phyloP scores from a whole-genome alignment of 495 filamentous ascomycete genomes.

The Annulohypoxylon stygium region DNA sequence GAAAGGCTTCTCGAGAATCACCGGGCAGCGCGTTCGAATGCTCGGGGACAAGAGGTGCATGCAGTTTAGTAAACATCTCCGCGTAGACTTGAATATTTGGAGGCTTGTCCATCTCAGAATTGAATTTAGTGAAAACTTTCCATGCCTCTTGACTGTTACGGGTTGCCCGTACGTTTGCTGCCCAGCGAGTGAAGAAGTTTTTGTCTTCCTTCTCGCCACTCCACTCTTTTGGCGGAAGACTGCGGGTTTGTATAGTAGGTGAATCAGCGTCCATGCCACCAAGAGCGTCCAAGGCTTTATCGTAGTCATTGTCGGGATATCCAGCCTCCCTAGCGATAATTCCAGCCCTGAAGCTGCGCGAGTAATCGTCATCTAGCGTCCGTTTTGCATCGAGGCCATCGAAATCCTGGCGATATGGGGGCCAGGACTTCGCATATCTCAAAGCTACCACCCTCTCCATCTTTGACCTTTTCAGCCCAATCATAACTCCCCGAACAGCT shows the following conservation, averaged over 20 bases:
- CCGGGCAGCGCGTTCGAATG: constrained; percentile 53
- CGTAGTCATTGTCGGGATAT: constrained; percentile 52
- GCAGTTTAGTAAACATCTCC: constrained; percentile 62
- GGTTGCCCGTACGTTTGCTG: constrained; percentile 55
- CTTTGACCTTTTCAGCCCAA: constrained; percentile 54
- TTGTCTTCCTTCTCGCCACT: constrained; percentile 35
- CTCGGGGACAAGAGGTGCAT: constrained; percentile 33
- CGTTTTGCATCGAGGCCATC: constrained; percentile 61
- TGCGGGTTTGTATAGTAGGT: constrained; percentile 60
- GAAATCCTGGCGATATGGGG: constrained; percentile 58
- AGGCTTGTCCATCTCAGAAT: constrained; percentile 34
- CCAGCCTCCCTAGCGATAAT: constrained; percentile 57
- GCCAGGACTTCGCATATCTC: constrained; percentile 60
- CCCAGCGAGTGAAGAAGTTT: constrained; percentile 54
- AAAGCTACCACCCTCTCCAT: constrained; percentile 54
- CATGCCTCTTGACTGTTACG: constrained; percentile 62
- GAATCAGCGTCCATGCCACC: constrained; percentile 52
- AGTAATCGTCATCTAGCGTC: constrained; percentile 56
- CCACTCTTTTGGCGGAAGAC: constrained; percentile 42
- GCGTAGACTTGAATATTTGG: constrained; percentile 56
- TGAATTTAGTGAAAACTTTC: constrained; percentile 55
- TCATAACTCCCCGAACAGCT: constrained; percentile 56
- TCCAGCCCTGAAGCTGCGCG: constrained; percentile 56
- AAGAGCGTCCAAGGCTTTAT: constrained; percentile 54
- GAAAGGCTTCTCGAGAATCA: constrained; percentile 54